These are phyloP conservation scores for Eimeria acervulina DNA, from an alignment of 169 alveolate genomes.

Conservation along the genomic window DNA sequence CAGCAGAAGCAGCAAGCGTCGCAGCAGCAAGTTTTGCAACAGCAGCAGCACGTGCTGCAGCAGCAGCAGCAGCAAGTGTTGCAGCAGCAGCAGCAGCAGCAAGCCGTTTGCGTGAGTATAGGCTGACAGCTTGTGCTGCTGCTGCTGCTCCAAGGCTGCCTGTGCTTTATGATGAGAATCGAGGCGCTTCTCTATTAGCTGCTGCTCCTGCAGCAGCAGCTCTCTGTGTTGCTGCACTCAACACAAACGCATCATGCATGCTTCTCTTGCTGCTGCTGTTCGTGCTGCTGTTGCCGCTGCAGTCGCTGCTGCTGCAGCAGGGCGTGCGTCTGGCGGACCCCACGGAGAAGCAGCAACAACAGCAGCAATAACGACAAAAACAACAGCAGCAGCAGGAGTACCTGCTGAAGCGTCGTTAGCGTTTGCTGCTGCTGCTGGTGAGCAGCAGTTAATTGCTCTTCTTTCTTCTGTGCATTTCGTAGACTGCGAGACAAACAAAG, in stretches of 20 bases:
- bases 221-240: background rate
- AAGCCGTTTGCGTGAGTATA: background rate
- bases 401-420: background rate
- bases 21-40: background rate
- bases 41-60: background rate
- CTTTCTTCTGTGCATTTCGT: background rate
- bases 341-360: background rate
- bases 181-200: background rate
- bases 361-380: background rate
- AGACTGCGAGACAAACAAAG: background rate
- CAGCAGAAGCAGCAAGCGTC: background rate
- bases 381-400: background rate
- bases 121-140: background rate
- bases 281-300: background rate
- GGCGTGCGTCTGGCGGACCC: background rate
- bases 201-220: conserved; percentile 44
- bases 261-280: no score
- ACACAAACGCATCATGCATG: background rate
- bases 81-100: conserved; percentile 19
- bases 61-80: background rate
- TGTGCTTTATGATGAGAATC: background rate
- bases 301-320: conserved; percentile 17
- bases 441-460: background rate
- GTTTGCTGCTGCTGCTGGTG: background rate
- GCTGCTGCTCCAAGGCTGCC: background rate